phyloP scores from a whole-genome alignment of 768 basidiomycete species.

The Calocybe gangraenosa region DNA sequence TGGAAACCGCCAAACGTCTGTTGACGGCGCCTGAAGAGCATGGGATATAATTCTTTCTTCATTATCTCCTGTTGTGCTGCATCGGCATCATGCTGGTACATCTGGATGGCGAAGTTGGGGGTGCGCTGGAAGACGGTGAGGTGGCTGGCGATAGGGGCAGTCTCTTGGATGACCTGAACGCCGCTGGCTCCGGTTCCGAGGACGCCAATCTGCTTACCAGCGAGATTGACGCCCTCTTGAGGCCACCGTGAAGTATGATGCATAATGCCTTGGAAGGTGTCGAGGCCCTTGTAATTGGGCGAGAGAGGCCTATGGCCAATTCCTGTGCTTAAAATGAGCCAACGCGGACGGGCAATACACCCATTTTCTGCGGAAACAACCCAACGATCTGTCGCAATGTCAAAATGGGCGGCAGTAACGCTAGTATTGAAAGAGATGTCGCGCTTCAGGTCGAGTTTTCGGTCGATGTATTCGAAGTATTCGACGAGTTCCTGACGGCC shows the following conservation, averaged over 20 bases:
- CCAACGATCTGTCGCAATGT: conserved; percentile 17
- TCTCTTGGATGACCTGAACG: conserved; percentile 21
- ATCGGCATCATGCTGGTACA: conserved; percentile 14
- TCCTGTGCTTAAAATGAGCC: conserved; percentile 20
- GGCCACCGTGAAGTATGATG: conserved; percentile 23
- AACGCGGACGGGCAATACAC: conserved; percentile 12
- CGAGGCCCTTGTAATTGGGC: conserved; percentile 17
- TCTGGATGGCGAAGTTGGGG: conserved; percentile 18
- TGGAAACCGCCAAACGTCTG: conserved; percentile 18
- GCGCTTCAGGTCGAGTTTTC: conserved; percentile 19
- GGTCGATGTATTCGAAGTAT: conserved; percentile 20
- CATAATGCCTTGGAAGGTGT: conserved; percentile 18
- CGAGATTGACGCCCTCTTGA: conserved; percentile 15
- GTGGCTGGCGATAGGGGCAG: conserved; percentile 15
- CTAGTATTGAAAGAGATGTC: conserved; percentile 19
- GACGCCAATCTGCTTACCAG: conserved; percentile 20
- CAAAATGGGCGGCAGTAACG: conserved; percentile 18
- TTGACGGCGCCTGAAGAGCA: conserved; percentile 13
- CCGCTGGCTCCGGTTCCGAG: conserved; percentile 23
- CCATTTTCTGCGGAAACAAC: conserved; percentile 16
- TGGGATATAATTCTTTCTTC: conserved; percentile 16
- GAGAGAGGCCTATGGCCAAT: conserved; percentile 18
- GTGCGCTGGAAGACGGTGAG: conserved; percentile 25
- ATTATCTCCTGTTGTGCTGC: conserved; percentile 10
- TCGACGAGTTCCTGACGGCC: conserved; percentile 13